These are phyloP conservation scores for Odonthalia washingtoniensis DNA, from an alignment of 31 red algal species.

Conservation along the genomic window DNA sequence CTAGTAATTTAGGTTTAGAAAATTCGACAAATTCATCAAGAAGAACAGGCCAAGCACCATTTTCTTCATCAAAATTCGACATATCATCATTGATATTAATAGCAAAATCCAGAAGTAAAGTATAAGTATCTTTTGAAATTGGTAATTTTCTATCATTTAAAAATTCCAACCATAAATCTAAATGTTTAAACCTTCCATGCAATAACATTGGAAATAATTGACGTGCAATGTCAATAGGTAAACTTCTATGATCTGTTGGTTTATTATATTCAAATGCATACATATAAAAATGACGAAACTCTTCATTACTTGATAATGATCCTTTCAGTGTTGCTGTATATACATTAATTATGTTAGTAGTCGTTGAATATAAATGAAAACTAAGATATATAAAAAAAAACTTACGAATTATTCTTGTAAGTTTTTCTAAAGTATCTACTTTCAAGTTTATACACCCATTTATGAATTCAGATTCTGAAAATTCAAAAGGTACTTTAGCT, in stretches of 20 bases:
- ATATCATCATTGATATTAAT: slow-evolving; percentile 62
- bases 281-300: slow-evolving; percentile 92
- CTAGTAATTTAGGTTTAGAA: slow-evolving; percentile 55
- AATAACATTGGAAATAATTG: slow-evolving; percentile 86
- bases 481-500: slow-evolving; percentile 80
- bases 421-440: slow-evolving; percentile 78
- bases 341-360: background rate
- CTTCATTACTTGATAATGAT: slow-evolving; percentile 39
- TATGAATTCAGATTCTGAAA: slow-evolving; percentile 80
- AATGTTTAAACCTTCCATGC: slow-evolving; percentile 69
- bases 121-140: slow-evolving; percentile 86
- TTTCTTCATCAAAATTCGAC: slow-evolving; percentile 84
- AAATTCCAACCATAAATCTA: slow-evolving; percentile 87
- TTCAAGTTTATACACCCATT: slow-evolving; percentile 61
- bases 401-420: slow-evolving; percentile 67
- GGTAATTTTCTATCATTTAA: slow-evolving; percentile 56
- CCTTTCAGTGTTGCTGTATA: slow-evolving; percentile 53
- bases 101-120: slow-evolving; percentile 80
- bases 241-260: slow-evolving; percentile 69
- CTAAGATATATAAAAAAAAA: slow-evolving; percentile 1
- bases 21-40: slow-evolving; percentile 97
- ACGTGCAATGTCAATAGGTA: slow-evolving; percentile 77
- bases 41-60: slow-evolving; percentile 95
- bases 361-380: background rate
- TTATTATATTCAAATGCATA: slow-evolving; percentile 93